Conservation (phyloP, 495 filamentous ascomycete genomes). For the Penicillium arizonense region DNA sequence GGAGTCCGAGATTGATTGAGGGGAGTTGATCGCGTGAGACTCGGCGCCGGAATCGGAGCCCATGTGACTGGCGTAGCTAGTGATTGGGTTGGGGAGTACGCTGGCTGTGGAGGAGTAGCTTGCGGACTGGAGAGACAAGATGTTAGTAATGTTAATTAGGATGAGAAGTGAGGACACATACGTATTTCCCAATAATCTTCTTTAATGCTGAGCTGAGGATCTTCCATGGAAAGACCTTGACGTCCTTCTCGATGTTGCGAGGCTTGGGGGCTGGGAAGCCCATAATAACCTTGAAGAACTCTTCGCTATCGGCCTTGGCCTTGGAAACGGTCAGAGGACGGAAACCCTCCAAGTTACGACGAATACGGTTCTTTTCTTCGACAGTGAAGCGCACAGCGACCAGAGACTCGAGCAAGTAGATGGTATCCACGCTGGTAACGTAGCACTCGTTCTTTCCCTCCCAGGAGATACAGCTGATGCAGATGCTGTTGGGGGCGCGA, state of each 20-base stretch:
- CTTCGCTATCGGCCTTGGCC: conserved; percentile 83
- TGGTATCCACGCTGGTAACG: conserved; percentile 95
- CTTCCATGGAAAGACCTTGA: conserved; percentile 97
- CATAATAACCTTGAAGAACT: conserved; percentile 99
- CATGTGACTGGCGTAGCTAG: conserved; percentile 36
- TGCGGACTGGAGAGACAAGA: conserved; percentile 36
- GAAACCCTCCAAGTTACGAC: conserved; percentile 91
- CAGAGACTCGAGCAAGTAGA: conserved; percentile 84
- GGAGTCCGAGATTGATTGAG: conserved; percentile 43
- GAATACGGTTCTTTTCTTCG: conserved; percentile 97
- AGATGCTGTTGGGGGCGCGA: conserved; percentile 67
- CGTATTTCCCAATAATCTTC: conserved; percentile 99
- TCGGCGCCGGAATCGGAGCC: conserved; percentile 44
- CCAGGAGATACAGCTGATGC: conserved; percentile 93
- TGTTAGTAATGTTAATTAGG: conserved; percentile 10
- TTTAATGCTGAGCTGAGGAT: conserved; percentile 77
- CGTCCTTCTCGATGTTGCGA: conserved; percentile 96
- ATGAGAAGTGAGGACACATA: conserved; percentile 41
- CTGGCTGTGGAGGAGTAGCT: conserved; percentile 52
- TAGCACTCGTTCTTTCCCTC: conserved; percentile 84
- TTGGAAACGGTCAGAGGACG: conserved; percentile 89
- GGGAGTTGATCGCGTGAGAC: conserved; percentile 38
- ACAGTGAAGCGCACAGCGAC: conserved; percentile 82
- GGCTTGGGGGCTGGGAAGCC: conserved; percentile 93
- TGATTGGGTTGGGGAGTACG: conserved; percentile 36